phyloP scores from a whole-genome alignment of 2,329 filamentous ascomycete species.

The Colletotrichum navitas region DNA sequence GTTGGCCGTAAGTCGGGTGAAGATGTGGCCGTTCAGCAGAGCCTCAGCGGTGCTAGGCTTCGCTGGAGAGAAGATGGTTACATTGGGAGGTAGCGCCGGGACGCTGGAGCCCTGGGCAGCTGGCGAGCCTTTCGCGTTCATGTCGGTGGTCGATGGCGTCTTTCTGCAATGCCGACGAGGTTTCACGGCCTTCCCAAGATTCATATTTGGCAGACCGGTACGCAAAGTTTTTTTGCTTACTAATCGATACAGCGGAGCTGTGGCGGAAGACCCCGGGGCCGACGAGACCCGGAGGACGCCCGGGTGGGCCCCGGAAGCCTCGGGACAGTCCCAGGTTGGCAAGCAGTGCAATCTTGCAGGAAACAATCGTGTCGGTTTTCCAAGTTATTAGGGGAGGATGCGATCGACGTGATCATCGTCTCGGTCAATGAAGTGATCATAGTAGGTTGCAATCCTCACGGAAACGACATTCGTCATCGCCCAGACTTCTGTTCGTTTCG shows the following conservation, averaged over 20 bases:
- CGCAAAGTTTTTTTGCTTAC: constrained; percentile 20
- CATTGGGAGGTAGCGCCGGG: constrained; percentile 43
- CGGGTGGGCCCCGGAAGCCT: background rate
- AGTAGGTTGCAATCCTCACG: background rate
- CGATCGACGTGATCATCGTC: background rate
- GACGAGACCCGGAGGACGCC: background rate
- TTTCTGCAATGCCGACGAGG: background rate
- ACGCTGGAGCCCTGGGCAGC: background rate
- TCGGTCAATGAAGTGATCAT: background rate
- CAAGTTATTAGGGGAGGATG: background rate
- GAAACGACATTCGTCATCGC: background rate
- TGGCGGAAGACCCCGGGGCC: background rate
- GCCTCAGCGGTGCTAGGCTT: constrained; percentile 29
- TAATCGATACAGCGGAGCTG: background rate
- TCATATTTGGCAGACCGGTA: background rate
- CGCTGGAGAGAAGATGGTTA: constrained; percentile 43
- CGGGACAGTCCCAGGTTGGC: background rate
- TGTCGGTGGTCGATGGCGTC: background rate
- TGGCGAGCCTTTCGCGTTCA: constrained; percentile 2
- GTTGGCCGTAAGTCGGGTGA: constrained; percentile 43
- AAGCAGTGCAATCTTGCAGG: background rate
- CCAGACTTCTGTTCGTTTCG: no score
- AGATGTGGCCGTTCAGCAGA: constrained; percentile 41
- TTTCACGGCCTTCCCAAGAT: background rate
- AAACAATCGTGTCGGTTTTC: accelerated